These are phyloP conservation scores for Geosmithia putterillii DNA, from an alignment of 2,329 filamentous ascomycete genomes.

Conservation along the genomic window DNA sequence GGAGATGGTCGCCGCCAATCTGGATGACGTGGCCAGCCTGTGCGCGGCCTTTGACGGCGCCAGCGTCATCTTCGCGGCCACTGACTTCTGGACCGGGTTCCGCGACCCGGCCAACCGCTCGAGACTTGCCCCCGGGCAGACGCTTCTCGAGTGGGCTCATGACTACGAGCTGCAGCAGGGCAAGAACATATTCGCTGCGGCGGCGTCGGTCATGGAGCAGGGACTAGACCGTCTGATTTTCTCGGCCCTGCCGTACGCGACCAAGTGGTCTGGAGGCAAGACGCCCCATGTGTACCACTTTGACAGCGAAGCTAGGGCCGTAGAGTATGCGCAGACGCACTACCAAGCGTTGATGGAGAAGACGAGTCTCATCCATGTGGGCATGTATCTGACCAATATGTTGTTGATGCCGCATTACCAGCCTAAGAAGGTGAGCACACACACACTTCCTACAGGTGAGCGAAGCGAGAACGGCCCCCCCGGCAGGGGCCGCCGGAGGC, in stretches of 20 bases:
- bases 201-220: conserved; percentile 2
- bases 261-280: conserved; percentile 7
- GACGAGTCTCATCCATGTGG: background rate
- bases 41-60: conserved; percentile 21
- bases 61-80: conserved; percentile 22
- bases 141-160: conserved; percentile 3
- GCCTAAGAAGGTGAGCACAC: background rate
- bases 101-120: conserved; percentile 1
- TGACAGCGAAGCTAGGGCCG: background rate
- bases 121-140: background rate
- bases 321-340: background rate
- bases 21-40: conserved; percentile 17
- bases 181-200: conserved; percentile 6
- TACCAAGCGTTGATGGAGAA: background rate
- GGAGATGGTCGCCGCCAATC: conserved; percentile 21
- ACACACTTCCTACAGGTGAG: no score
- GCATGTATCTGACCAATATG: background rate
- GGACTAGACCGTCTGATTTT: conserved; percentile 5
- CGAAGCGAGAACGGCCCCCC: no score
- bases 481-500: no score
- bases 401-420: background rate
- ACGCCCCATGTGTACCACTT: conserved; percentile 2
- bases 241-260: conserved; percentile 6
- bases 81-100: conserved; percentile 12
- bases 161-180: conserved; percentile 5